These are phyloP conservation scores for Physocladia obscura DNA, from an alignment of 192 early-diverging fungal species.

Conservation along the genomic window DNA sequence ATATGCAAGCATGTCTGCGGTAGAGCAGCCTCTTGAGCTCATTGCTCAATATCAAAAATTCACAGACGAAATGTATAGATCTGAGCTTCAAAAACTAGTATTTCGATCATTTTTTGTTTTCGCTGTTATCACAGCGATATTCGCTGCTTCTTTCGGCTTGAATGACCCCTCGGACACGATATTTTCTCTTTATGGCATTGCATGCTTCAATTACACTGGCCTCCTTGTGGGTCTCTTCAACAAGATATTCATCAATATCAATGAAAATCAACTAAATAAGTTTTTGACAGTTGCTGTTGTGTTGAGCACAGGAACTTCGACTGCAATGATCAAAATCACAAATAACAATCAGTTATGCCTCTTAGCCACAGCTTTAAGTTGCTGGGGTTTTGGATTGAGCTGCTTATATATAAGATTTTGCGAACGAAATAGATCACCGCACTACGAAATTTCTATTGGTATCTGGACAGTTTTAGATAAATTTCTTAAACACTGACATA, in stretches of 20 bases:
- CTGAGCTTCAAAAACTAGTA: not conserved
- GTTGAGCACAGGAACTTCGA: constrained; percentile 9
- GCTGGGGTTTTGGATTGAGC: constrained; percentile 43
- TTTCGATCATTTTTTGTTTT: not conserved
- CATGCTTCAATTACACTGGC: constrained; percentile 7
- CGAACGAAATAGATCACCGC: constrained; percentile 32
- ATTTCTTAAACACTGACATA: too few relatives aligned
- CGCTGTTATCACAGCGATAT: not conserved
- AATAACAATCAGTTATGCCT: constrained; percentile 11
- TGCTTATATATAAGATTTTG: constrained; percentile 17
- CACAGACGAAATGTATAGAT: not conserved
- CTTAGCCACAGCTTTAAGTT: constrained; percentile 25
- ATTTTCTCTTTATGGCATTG: not conserved
- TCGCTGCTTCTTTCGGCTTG: not conserved
- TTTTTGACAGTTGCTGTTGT: constrained; percentile 23
- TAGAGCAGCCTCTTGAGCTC: not conserved
- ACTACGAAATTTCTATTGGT: constrained; percentile 37
- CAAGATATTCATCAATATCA: constrained; percentile 43
- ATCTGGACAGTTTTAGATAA: too few relatives aligned
- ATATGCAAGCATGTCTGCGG: not conserved
- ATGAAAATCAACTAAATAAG: constrained; percentile 28
- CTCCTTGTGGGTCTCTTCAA: constrained; percentile 37
- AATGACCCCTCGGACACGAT: not conserved
- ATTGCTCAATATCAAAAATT: not conserved
- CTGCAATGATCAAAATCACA: constrained; percentile 22